These are phyloP conservation scores for Dactylellina cionopaga DNA, from an alignment of 2,329 filamentous ascomycete genomes.

Conservation along the genomic window DNA sequence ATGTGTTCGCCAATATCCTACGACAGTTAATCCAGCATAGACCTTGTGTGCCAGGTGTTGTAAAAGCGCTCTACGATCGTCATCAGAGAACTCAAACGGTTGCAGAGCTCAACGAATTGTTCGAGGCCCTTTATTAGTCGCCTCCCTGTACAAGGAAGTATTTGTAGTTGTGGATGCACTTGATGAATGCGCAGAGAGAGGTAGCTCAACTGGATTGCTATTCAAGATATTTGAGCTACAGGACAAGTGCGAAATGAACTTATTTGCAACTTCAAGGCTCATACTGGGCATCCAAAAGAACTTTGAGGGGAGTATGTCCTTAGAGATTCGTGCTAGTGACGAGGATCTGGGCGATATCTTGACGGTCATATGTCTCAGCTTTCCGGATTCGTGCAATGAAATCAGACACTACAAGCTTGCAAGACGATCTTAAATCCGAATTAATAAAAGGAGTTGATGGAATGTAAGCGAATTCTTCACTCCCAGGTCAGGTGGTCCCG, in stretches of 20 bases:
- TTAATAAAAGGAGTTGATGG: background rate
- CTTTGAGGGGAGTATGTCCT: background rate
- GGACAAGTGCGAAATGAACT: background rate
- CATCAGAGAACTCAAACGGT: slow-evolving; percentile 32
- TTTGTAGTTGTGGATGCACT: slow-evolving; percentile 17
- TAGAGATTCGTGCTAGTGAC: background rate
- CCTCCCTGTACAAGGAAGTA: background rate
- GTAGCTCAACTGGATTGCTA: background rate
- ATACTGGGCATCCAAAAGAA: slow-evolving; percentile 55
- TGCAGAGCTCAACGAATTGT: background rate
- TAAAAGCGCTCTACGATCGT: slow-evolving; percentile 58
- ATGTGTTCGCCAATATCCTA: slow-evolving; percentile 59
- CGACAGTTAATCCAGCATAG: slow-evolving; percentile 60
- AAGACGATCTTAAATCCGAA: background rate
- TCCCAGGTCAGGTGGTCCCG: background rate
- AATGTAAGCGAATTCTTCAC: slow-evolving; percentile 13
- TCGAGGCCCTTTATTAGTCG: background rate
- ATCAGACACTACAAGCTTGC: background rate
- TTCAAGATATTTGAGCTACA: background rate
- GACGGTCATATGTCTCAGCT: background rate
- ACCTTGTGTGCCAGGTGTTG: slow-evolving; percentile 54
- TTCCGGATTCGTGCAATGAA: background rate
- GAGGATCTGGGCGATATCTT: background rate
- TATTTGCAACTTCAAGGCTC: slow-evolving; percentile 53
- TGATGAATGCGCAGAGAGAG: background rate